Evolutionary conservation across 176 grass and related monocot species (phyloP).

Genomic region (Tuctoria greenei): DNA sequence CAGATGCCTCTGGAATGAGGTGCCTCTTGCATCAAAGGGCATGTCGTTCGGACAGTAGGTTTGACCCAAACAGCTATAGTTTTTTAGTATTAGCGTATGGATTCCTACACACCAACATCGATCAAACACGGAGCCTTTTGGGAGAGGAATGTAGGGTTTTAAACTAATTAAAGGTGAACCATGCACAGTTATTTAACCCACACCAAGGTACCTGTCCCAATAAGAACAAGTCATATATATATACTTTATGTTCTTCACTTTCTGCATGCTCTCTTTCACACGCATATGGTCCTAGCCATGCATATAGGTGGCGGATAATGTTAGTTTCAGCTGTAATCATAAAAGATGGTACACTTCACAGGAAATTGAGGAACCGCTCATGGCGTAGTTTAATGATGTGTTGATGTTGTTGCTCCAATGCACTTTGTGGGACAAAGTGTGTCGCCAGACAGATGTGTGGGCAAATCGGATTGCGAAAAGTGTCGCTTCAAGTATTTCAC

Average conservation of each 20-base stretch:
- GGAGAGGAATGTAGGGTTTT: slow-evolving; percentile 37
- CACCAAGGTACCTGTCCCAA: slow-evolving; percentile 19
- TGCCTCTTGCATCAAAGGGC: slow-evolving; percentile 69
- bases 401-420: slow-evolving; percentile 36
- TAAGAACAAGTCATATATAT: slow-evolving; percentile 33
- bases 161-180: slow-evolving; percentile 36
- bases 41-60: slow-evolving; percentile 50
- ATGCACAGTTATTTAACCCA: slow-evolving; percentile 36
- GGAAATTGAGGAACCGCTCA: slow-evolving; percentile 28
- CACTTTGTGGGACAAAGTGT: slow-evolving; percentile 51
- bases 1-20: slow-evolving; percentile 73
- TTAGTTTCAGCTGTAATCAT: slow-evolving; percentile 6
- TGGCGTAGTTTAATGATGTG: slow-evolving; percentile 34
- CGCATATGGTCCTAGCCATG: slow-evolving; percentile 4
- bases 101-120: slow-evolving; percentile 45
- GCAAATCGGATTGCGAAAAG: slow-evolving; percentile 58
- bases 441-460: slow-evolving; percentile 27
- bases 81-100: slow-evolving; percentile 39
- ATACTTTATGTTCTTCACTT: slow-evolving; percentile 4
- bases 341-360: slow-evolving; percentile 6
- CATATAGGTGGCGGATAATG: slow-evolving; percentile 38
- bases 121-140: slow-evolving; percentile 44
- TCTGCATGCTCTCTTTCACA: slow-evolving; percentile 6
- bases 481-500: slow-evolving; percentile 47
- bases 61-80: slow-evolving; percentile 61